These are phyloP conservation scores for Penicillium sp. DNA, from an alignment of 2,329 filamentous ascomycete species.

Conservation along the genomic window DNA sequence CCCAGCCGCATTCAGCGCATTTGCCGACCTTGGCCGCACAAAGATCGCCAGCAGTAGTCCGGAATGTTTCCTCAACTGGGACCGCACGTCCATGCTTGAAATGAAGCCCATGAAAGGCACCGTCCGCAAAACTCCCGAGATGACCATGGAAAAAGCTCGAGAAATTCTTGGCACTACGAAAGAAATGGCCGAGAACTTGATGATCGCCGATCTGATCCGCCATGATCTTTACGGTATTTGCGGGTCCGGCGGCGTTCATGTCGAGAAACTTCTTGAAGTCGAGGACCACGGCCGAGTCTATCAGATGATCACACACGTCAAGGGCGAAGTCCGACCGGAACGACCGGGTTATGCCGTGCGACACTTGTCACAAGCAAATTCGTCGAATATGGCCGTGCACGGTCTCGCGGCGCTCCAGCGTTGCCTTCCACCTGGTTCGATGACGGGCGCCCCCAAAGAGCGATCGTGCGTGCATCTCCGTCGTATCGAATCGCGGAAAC, in stretches of 20 bases:
- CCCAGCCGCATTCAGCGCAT: conserved; percentile 80
- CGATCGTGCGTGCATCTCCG: conserved; percentile 78
- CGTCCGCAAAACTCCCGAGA: conserved; percentile 66
- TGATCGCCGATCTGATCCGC: conserved; percentile 96
- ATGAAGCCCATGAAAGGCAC: conserved; percentile 97
- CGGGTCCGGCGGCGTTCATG: conserved; percentile 64
- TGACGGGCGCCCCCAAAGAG: conserved; percentile 96
- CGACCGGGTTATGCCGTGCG: conserved; percentile 28
- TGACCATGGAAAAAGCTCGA: conserved; percentile 67
- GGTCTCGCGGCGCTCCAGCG: conserved; percentile 71
- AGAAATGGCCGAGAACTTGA: conserved; percentile 90
- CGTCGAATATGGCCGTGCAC: conserved; percentile 31
- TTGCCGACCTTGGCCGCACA: conserved; percentile 61
- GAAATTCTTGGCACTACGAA: conserved; percentile 71
- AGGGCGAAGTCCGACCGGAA: conserved; percentile 49
- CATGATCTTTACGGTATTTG: conserved; percentile 87
- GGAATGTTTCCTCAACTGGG: conserved; percentile 77
- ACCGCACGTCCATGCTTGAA: conserved; percentile 40
- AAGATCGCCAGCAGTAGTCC: conserved; percentile 80
- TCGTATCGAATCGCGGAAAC: conserved; percentile 56
- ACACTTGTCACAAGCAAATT: conserved; percentile 25
- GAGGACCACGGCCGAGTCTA: conserved; percentile 90
- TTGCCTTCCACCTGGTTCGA: conserved; percentile 81
- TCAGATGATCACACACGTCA: conserved; percentile 83
- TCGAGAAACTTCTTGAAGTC: conserved; percentile 73